Percentiles rank a stretch among this genome's conserved stretches.
Conservation (phyloP, 345 rosid genomes). For the rapeseed (Brassica napus) region DNA sequence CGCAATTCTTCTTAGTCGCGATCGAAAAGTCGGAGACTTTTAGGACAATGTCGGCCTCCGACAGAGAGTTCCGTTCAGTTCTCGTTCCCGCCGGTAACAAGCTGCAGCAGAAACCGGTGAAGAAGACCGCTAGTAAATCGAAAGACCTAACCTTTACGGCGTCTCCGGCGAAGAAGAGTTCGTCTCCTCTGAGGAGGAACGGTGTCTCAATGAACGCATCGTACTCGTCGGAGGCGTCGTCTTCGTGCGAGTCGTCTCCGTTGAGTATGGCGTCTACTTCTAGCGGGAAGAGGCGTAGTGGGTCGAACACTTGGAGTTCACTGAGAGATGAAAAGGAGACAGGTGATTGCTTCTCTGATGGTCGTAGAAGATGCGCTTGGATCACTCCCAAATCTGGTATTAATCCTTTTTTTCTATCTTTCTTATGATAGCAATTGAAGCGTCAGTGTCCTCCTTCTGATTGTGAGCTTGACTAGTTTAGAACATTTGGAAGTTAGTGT, state of each 20-base stretch:
- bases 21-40: not conserved
- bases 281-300: conserved; percentile 46
- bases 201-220: conserved; percentile 54
- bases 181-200: conserved; percentile 46
- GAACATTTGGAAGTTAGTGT: conserved; percentile 14
- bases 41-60: conserved; percentile 34
- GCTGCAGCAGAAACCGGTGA: conserved; percentile 53
- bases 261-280: conserved; percentile 59
- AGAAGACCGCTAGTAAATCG: conserved; percentile 53
- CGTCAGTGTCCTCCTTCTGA: not conserved
- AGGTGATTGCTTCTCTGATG: conserved; percentile 44
- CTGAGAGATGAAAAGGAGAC: conserved; percentile 37
- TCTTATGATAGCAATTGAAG: not conserved
- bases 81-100: conserved; percentile 74
- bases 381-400: conserved; percentile 76
- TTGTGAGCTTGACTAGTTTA: not conserved
- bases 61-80: conserved; percentile 72
- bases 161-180: conserved; percentile 25
- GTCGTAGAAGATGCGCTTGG: conserved; percentile 76
- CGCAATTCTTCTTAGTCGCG: not conserved
- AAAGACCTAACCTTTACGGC: conserved; percentile 17
- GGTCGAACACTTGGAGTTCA: conserved; percentile 28
- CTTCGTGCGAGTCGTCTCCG: conserved; percentile 62
- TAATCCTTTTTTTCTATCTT: not conserved
- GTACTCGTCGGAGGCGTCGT: conserved; percentile 79